These are phyloP conservation scores for Penicillium sp. DNA, from an alignment of 2,329 filamentous ascomycete genomes.

Conservation along the genomic window DNA sequence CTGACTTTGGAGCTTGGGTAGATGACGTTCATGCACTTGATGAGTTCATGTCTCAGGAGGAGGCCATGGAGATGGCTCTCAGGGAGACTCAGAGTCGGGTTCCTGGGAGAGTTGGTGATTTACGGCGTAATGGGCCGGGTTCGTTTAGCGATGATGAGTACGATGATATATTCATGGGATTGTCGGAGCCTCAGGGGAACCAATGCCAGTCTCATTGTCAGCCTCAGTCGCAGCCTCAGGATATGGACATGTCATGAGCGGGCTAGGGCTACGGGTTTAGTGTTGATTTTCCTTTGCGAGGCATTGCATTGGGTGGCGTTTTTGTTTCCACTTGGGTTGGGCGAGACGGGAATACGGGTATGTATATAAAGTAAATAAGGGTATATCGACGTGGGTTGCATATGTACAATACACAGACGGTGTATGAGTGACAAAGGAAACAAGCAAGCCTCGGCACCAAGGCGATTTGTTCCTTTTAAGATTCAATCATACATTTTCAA, in stretches of 20 bases:
- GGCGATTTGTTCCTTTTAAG: not conserved
- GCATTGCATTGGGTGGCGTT: conserved; percentile 17
- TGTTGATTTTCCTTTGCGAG: conserved; percentile 1
- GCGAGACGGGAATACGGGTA: not conserved
- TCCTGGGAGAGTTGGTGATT: not conserved
- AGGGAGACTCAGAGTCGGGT: conserved; percentile 12
- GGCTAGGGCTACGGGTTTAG: conserved; percentile 6
- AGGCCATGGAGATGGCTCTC: conserved; percentile 28
- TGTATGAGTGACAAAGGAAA: not conserved
- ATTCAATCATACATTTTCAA: conserved; percentile 1
- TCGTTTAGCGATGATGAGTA: conserved; percentile 51
- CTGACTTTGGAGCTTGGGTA: not conserved
- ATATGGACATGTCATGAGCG: conserved; percentile 35
- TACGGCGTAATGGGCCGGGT: conserved; percentile 5
- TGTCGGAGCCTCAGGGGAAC: conserved; percentile 41
- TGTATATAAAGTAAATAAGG: conserved; percentile 19
- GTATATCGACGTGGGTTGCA: conserved; percentile 27
- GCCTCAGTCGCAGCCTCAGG: conserved; percentile 16
- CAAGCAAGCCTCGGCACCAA: not conserved
- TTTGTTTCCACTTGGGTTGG: not conserved
- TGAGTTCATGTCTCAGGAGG: conserved; percentile 31
- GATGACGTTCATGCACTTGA: conserved; percentile 29
- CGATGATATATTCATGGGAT: conserved; percentile 56
- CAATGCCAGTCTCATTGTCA: not conserved
- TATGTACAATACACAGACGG: conserved; percentile 23